A percentile compares a stretch with the other conserved stretches of the same genome.
Conservation (phyloP, 768 basidiomycete genomes). For the Glaciozyma martinii region DNA sequence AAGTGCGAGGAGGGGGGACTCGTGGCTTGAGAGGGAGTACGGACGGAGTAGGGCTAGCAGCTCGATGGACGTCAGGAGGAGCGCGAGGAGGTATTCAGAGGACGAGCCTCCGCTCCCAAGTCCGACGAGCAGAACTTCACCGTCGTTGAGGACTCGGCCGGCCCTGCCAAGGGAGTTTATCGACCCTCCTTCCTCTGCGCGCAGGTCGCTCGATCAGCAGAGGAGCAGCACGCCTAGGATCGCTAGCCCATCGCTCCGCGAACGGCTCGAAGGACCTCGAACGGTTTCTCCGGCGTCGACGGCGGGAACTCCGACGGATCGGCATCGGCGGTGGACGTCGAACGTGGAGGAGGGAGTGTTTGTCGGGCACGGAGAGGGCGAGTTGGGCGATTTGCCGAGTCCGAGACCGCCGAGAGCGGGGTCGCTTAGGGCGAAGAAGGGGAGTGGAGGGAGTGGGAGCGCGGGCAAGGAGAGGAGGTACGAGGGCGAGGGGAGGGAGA, state of each 20-base stretch:
- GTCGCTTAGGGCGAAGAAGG: neutral
- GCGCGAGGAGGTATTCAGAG: neutral
- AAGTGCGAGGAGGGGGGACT: neutral
- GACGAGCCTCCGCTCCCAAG: neutral
- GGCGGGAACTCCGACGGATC: too few relatives aligned
- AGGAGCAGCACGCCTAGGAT: too few relatives aligned
- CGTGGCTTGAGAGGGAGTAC: neutral
- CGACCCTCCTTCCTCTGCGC: neutral
- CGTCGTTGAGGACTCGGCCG: neutral
- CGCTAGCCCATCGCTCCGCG: neutral
- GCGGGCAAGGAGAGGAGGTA: neutral
- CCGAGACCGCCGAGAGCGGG: too few relatives aligned
- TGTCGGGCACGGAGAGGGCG: too few relatives aligned
- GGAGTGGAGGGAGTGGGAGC: neutral
- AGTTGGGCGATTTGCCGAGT: too few relatives aligned
- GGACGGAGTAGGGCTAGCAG: neutral
- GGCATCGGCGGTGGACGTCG: too few relatives aligned
- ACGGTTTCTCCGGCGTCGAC: neutral
- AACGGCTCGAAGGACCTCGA: neutral
- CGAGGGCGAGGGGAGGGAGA: neutral
- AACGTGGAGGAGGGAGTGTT: too few relatives aligned
- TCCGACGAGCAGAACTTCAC: neutral
- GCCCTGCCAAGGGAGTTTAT: neutral
- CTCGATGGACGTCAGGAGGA: neutral
- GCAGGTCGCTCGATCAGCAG: neutral